These are phyloP conservation scores for Lepidopterella palustris DNA, from an alignment of 495 filamentous ascomycete genomes.

Conservation along the genomic window DNA sequence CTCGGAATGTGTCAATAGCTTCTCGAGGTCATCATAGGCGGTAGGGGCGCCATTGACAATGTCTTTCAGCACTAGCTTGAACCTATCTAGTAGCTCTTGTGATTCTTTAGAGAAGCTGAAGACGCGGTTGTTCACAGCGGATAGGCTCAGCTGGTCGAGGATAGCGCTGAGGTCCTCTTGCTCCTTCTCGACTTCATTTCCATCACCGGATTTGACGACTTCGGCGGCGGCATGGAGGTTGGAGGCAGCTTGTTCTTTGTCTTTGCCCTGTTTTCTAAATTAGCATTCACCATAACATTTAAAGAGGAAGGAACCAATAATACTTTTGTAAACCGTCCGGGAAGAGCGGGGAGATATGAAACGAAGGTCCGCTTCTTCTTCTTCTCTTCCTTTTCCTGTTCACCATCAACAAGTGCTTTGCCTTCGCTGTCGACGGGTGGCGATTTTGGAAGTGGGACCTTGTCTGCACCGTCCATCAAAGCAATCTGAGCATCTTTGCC, in stretches of 20 bases:
- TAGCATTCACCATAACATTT: slow-evolving; percentile 11
- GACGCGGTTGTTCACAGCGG: slow-evolving; percentile 68
- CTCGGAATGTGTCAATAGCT: slow-evolving; percentile 74
- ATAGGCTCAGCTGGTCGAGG: slow-evolving; percentile 72
- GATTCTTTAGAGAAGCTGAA: slow-evolving; percentile 79
- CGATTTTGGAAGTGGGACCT: slow-evolving; percentile 29
- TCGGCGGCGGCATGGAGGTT: slow-evolving; percentile 46
- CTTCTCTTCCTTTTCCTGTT: slow-evolving; percentile 9
- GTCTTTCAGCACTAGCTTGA: slow-evolving; percentile 84
- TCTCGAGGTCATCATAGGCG: slow-evolving; percentile 80
- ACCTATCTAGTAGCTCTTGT: slow-evolving; percentile 69
- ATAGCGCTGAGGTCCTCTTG: slow-evolving; percentile 67
- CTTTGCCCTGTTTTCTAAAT: slow-evolving; percentile 19
- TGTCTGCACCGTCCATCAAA: slow-evolving; percentile 20
- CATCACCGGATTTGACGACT: slow-evolving; percentile 41
- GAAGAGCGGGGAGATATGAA: slow-evolving; percentile 16
- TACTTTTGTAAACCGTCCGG: background rate
- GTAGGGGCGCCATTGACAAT: slow-evolving; percentile 87
- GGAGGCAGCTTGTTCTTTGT: slow-evolving; percentile 37
- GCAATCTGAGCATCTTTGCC: slow-evolving; percentile 22
- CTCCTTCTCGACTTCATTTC: slow-evolving; percentile 45
- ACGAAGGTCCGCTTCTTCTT: slow-evolving; percentile 20
- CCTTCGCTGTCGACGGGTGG: slow-evolving; percentile 18
- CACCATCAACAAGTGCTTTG: slow-evolving; percentile 1
- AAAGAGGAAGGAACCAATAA: background rate